Evolutionary conservation across 129 eudicot genomes (phyloP).

Genomic region (Cynara cardunculus): DNA sequence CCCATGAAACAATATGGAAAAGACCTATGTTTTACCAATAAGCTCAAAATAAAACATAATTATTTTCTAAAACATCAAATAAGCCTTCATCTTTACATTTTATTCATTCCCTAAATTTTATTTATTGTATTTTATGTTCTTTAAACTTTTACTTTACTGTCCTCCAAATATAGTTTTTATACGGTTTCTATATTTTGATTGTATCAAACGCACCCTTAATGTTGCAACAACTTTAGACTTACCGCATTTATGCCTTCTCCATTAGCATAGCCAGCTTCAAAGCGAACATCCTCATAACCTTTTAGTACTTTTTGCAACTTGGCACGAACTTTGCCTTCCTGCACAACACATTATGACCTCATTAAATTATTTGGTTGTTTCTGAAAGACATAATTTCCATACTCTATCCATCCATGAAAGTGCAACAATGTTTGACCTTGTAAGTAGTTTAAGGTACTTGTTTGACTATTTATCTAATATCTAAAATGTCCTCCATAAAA

Average conservation of each 20-base stretch:
- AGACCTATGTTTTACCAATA: no score
- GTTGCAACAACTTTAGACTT: constrained; percentile 26
- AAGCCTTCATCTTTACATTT: no score
- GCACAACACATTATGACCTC: constrained; percentile 10
- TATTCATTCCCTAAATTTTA: no score
- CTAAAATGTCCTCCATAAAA: background rate
- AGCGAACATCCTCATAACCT: constrained; percentile 59
- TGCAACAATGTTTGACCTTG: constrained; percentile 4
- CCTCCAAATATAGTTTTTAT: no score
- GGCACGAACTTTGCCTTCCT: constrained; percentile 84
- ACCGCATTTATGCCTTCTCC: constrained; percentile 71
- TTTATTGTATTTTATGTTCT: no score
- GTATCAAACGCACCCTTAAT: background rate
- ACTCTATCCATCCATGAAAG: constrained; percentile 1
- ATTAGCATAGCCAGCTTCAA: constrained; percentile 62
- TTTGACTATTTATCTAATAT: background rate
- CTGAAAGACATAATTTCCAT: background rate
- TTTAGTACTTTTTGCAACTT: constrained; percentile 51
- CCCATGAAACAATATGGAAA: no score
- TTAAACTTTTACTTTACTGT: no score
- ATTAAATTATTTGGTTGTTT: background rate
- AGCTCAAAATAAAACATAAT: no score
- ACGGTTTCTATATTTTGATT: no score
- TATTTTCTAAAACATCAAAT: no score
- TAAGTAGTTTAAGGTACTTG: background rate